These are phyloP conservation scores for Chalciporus piperatoides DNA, from an alignment of 1,284 basidiomycete genomes.

Conservation along the genomic window DNA sequence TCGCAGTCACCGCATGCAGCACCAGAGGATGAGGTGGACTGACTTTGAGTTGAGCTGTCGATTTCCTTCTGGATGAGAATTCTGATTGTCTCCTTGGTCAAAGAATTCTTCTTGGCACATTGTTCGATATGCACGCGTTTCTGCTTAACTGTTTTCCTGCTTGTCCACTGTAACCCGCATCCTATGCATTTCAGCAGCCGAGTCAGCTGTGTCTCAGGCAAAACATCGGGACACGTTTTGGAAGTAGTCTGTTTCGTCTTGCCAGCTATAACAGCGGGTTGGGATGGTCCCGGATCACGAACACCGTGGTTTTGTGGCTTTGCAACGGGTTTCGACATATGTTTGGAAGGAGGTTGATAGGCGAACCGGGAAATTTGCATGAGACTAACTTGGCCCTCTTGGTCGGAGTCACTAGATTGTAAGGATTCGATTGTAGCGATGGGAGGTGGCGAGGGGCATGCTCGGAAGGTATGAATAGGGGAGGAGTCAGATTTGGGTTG, in stretches of 20 bases:
- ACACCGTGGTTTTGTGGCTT: neutral
- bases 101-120: slow-evolving; percentile 59
- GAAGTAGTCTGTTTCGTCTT: neutral
- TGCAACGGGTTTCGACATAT: neutral
- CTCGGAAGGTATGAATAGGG: neutral
- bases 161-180: slow-evolving; percentile 66
- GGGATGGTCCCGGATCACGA: slow-evolving; percentile 3
- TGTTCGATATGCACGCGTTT: slow-evolving; percentile 63
- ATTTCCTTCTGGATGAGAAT: slow-evolving; percentile 51
- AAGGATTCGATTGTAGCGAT: slow-evolving; percentile 8
- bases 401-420: slow-evolving; percentile 17
- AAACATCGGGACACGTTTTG: slow-evolving; percentile 31
- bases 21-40: slow-evolving; percentile 5
- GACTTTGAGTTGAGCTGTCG: slow-evolving; percentile 19
- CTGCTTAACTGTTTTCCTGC: slow-evolving; percentile 54
- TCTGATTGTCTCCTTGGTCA: slow-evolving; percentile 53
- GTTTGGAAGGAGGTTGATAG: slow-evolving; percentile 17
- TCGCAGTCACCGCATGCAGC: neutral
- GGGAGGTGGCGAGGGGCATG: slow-evolving; percentile 11
- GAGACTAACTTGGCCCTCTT: slow-evolving; percentile 18
- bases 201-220: slow-evolving; percentile 45
- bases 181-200: slow-evolving; percentile 56
- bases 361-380: slow-evolving; percentile 37
- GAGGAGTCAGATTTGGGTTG: neutral
- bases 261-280: neutral